Conservation (phyloP, 2,329 filamentous ascomycete species). For the Diaporthe citriasiana region DNA sequence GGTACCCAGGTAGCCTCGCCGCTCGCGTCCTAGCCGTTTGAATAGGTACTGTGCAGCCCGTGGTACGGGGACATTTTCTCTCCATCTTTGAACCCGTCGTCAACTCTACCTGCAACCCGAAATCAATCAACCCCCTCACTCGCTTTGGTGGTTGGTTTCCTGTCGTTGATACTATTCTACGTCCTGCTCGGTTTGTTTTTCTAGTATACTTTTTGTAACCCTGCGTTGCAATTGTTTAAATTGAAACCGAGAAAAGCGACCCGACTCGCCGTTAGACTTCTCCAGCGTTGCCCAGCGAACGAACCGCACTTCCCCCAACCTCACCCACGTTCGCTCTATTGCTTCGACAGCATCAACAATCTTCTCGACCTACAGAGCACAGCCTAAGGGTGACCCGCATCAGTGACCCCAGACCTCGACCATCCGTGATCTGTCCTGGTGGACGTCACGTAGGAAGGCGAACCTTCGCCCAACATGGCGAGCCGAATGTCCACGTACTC, state of each 20-base stretch:
- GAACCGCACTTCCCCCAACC: slow-evolving; percentile 41
- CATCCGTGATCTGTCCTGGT: slow-evolving; percentile 51
- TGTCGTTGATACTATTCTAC: slow-evolving; percentile 53
- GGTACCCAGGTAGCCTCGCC: slow-evolving; percentile 14
- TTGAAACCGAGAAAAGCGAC: slow-evolving; percentile 41
- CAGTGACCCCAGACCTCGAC: slow-evolving; percentile 28
- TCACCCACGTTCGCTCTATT: slow-evolving; percentile 24
- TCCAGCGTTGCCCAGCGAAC: slow-evolving; percentile 49
- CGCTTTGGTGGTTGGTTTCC: slow-evolving; percentile 66
- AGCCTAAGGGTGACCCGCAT: slow-evolving; percentile 12
- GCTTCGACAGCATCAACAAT: slow-evolving; percentile 23
- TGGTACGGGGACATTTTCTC: slow-evolving; percentile 23
- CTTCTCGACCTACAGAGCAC: slow-evolving; percentile 36
- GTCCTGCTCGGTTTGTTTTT: slow-evolving; percentile 44
- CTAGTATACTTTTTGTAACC: slow-evolving; percentile 28
- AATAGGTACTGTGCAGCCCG: slow-evolving; percentile 21
- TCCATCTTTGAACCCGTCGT: slow-evolving; percentile 38
- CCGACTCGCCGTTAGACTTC: slow-evolving; percentile 33
- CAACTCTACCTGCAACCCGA: slow-evolving; percentile 26
- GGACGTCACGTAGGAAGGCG: slow-evolving; percentile 52
- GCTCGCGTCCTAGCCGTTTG: slow-evolving; percentile 22
- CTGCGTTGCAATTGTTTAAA: slow-evolving; percentile 19
- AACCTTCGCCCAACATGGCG: slow-evolving; percentile 63
- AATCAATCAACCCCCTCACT: slow-evolving; percentile 63
- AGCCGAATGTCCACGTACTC: slow-evolving; percentile 80